Conservation (phyloP, 495 filamentous ascomycete species). For the Tirmania nivea region DNA sequence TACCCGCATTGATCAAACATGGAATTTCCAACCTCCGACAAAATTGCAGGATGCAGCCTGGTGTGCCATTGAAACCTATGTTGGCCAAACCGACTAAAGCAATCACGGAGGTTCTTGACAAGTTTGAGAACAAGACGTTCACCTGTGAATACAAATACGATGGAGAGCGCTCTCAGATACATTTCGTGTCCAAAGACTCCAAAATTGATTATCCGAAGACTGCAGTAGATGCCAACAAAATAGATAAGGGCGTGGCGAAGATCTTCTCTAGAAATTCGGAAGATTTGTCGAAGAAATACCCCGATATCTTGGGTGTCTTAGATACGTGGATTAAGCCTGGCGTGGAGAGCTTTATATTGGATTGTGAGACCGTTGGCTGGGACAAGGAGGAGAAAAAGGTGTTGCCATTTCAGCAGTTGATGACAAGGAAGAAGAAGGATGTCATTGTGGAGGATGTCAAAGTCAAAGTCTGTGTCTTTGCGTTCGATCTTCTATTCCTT, state of each 20-base stretch:
- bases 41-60: slow-evolving; percentile 79
- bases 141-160: slow-evolving; percentile 99
- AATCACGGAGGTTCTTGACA: slow-evolving; percentile 94
- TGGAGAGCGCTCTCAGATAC: slow-evolving; percentile 89
- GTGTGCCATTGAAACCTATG: slow-evolving; percentile 94
- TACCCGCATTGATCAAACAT: slow-evolving; percentile 67
- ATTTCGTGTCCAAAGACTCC: slow-evolving; percentile 75
- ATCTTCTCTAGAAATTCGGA: slow-evolving; percentile 96
- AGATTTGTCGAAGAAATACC: slow-evolving; percentile 91
- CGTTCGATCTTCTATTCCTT: slow-evolving; percentile 83
- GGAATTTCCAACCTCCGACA: slow-evolving; percentile 64
- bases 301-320: slow-evolving; percentile 76
- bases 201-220: slow-evolving; percentile 29
- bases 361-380: slow-evolving; percentile 98
- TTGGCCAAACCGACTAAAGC: slow-evolving; percentile 95
- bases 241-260: slow-evolving; percentile 41
- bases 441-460: slow-evolving; percentile 94
- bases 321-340: slow-evolving; percentile 70
- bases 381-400: slow-evolving; percentile 82
- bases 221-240: slow-evolving; percentile 30
- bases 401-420: slow-evolving; percentile 86
- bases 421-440: slow-evolving; percentile 94
- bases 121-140: slow-evolving; percentile 85
- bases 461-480: slow-evolving; percentile 92
- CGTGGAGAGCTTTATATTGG: slow-evolving; percentile 83